A percentile compares a stretch with the other conserved stretches of the same genome.
Conservation (phyloP, 2,329 filamentous ascomycete genomes). For the Nemania sp. region DNA sequence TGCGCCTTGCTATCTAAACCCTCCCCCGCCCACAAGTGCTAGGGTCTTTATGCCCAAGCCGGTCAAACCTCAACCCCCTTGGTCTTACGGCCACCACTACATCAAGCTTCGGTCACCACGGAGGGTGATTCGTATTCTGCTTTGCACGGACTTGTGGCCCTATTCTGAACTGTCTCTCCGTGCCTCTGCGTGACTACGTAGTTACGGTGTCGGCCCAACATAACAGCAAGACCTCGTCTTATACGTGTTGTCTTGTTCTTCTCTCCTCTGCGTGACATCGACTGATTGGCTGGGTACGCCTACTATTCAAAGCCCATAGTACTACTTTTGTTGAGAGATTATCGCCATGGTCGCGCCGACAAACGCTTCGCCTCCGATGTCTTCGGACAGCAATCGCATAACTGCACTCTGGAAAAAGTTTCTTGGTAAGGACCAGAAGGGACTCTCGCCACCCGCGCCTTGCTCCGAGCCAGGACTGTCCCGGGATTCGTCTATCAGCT, state of each 20-base stretch:
- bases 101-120: conserved; percentile 41
- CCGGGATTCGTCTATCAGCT: conserved; percentile 42
- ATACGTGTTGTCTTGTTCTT: conserved; percentile 38
- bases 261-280: conserved; percentile 41
- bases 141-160: conserved; percentile 17
- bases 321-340: conserved; percentile 37
- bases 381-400: conserved; percentile 44
- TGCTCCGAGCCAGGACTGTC: conserved; percentile 44
- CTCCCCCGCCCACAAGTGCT: conserved; percentile 33
- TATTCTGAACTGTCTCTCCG: conserved; percentile 21
- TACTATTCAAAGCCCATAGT: conserved; percentile 41
- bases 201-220: conserved; percentile 32
- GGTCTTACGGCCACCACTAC: conserved; percentile 38
- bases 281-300: conserved; percentile 39
- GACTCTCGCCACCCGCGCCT: conserved; percentile 40
- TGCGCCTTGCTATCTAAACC: conserved; percentile 32
- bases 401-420: conserved; percentile 45
- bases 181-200: conserved; percentile 35
- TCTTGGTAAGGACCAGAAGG: conserved; percentile 44
- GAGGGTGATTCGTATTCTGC: conserved; percentile 29
- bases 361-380: conserved; percentile 42
- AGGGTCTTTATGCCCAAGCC: conserved; percentile 27
- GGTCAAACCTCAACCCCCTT: conserved; percentile 34
- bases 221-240: conserved; percentile 38
- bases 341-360: conserved; percentile 49